phyloP scores from a whole-genome alignment of 225 moss, liverwort and hornwort species.

The Sphagnum contortum region DNA sequence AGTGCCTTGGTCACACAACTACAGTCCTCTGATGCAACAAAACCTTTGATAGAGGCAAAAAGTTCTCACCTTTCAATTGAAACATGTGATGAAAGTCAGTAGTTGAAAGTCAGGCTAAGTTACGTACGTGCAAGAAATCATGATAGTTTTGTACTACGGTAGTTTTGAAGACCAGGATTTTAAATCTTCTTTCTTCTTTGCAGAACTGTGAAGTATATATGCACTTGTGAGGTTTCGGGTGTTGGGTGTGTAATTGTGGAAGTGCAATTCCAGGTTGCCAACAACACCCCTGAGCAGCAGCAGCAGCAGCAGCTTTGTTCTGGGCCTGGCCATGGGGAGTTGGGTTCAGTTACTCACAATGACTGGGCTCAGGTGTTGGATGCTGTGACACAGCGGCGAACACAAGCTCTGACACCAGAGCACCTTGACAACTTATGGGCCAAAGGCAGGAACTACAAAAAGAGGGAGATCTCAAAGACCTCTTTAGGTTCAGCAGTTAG shows the following conservation, averaged over 20 bases:
- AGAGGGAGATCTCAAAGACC: constrained; percentile 43
- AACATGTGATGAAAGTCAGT: background rate
- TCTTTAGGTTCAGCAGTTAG: constrained; percentile 6
- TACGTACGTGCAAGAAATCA: background rate
- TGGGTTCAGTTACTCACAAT: constrained; percentile 34
- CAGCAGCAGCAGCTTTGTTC: too few species aligned
- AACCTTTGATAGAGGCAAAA: constrained; percentile 8
- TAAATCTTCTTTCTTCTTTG: too few species aligned
- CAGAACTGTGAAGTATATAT: too few species aligned
- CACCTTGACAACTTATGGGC: constrained; percentile 92
- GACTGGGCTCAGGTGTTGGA: constrained; percentile 77
- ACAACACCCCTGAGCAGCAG: too few species aligned
- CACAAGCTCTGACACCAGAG: constrained; percentile 72
- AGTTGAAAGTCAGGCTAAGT: background rate
- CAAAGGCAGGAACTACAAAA: constrained; percentile 84
- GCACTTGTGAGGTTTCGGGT: too few species aligned
- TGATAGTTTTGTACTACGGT: too few species aligned
- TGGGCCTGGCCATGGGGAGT: constrained; percentile 7
- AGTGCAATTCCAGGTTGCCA: too few species aligned
- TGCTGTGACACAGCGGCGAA: constrained; percentile 75
- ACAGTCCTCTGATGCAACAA: background rate
- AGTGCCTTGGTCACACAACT: background rate
- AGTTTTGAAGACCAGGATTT: too few species aligned
- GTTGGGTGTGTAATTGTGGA: too few species aligned
- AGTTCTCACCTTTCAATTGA: background rate